Base-by-base conservation (phyloP, 352 stramenopile species). In the Phytopythium kandeliae region DNA sequence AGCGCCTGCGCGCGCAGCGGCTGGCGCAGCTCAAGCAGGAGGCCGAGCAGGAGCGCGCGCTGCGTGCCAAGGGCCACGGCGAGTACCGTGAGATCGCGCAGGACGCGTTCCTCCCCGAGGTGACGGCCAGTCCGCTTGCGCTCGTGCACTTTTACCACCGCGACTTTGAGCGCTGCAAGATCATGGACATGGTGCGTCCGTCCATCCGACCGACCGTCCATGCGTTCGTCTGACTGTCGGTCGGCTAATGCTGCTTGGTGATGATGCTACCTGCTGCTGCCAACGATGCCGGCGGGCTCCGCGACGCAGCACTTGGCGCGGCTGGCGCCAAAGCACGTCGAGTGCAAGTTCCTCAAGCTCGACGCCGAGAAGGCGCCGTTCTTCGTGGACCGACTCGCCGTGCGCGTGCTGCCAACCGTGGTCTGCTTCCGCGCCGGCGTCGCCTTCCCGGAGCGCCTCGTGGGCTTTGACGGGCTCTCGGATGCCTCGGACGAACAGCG, bases 121-220 rank as follows among this genome's bases (percentile, higher is more conserved):
- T 97, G 8, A 98, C 93, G 13, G 67, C 62, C 11, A 90, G 71
- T 50, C 71, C 75, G 30, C 69, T 84, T 46, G 93, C 84, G 31
- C 77, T 97, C 3, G 83, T 98, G 33, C 93, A 98, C 55, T 98
- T 98, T 54, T 98, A 97, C 73, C 95, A 99, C 67, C 80, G 94
- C 28, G 96, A 99, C 55, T 99, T 99, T 74, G 86, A 98, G 69
- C 76, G 86, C 24, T 99, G 94, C 74, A 97, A 98, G 71, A 95
- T 99, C 62, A 97, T 99, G 91, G 94, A 99, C 67, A 96, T 88
- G 74, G 67, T 77, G n/a, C n/a, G n/a, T n/a, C n/a, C n/a, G n/a
- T n/a, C n/a, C n/a, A n/a, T n/a, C n/a, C n/a, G n/a, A n/a, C n/a
- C n/a, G n/a, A n/a, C n/a, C n/a, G n/a, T n/a, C n/a, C n/a, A n/a